Evolutionary conservation across 176 grass and related monocot genomes (phyloP), one percentile per base, ranked within the genome.

Genomic region (Aegilops speltoides): DNA sequence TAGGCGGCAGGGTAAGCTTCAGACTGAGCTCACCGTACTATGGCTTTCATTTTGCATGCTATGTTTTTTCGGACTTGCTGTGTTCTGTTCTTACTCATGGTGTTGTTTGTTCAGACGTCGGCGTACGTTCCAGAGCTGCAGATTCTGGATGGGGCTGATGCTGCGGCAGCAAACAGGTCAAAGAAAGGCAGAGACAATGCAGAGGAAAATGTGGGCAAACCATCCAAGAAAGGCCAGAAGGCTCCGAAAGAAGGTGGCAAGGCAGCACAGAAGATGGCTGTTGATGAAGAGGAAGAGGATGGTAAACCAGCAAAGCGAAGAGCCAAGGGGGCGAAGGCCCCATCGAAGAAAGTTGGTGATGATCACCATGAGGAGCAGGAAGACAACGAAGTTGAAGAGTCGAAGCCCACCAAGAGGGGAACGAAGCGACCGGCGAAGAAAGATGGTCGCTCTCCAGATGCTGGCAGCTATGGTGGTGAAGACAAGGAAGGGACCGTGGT

Each of bases 121-220:
- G 85, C 85, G n/a, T 87, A 81, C 74, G 85, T 87, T 38, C 85
- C 85, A 16, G 68, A 82, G 59, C 54, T 87, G 79, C 85, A 87
- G 68, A 87, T 71, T 36, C 38, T 83, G 25, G 73, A 88, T 36
- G 81, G 81, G 13, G 24, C 20, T 3, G 80, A 72, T 82, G 63
- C 25, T 2, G 52, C 31, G 0, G 52, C 31, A 62, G 36, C 72
- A 56, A 69, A 74, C 20, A 54, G 60, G 38, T 75, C 60, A 22
- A 82, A 82, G 63, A 79, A 20, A 37, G 61, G 28, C 52, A 73
- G 64, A 41, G 81, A 68, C 34, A 68, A 85, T 20, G 52, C 2
- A 59, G 48, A 70, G 11, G 22, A 20, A n/a, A 3, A 71, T 40
- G 54, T 26, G 24, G 29, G 66, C 17, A 54, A 45, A 33, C 26